Conservation (phyloP, 345 rosid genomes). For the Brassica juncea region DNA sequence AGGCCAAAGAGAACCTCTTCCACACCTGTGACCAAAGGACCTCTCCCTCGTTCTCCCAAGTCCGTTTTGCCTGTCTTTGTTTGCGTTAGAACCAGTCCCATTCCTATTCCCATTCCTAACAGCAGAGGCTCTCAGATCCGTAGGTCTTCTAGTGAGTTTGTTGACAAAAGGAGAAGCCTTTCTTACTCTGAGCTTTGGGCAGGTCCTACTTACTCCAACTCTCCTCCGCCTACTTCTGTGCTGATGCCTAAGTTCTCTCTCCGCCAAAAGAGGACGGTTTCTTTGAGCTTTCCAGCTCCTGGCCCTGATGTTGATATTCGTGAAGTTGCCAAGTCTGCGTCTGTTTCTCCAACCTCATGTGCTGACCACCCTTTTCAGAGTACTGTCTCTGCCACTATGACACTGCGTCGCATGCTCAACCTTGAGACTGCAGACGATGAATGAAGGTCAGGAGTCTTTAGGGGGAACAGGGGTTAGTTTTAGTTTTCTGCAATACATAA, state of each 20-base stretch:
- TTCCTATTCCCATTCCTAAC: slow-evolving; percentile 55
- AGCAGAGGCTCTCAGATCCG: slow-evolving; percentile 29
- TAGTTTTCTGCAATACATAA: slow-evolving; percentile 60
- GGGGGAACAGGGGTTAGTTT: slow-evolving; percentile 43
- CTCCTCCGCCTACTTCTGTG: slow-evolving; percentile 90
- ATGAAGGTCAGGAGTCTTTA: slow-evolving; percentile 47
- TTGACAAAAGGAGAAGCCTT: slow-evolving; percentile 42
- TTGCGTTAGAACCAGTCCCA: slow-evolving; percentile 50
- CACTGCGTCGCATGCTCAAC: slow-evolving; percentile 91
- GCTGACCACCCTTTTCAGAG: slow-evolving; percentile 49
- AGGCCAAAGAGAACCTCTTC: slow-evolving; percentile 49
- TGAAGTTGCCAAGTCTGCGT: slow-evolving; percentile 75
- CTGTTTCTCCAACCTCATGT: slow-evolving; percentile 70
- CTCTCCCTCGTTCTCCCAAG: slow-evolving; percentile 31
- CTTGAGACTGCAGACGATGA: slow-evolving; percentile 61
- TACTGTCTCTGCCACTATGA: slow-evolving; percentile 81
- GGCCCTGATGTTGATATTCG: slow-evolving; percentile 43
- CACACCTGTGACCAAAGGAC: slow-evolving; percentile 39
- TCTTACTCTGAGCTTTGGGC: slow-evolving; percentile 88
- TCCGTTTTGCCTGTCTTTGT: slow-evolving; percentile 23
- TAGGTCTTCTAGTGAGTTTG: slow-evolving; percentile 38
- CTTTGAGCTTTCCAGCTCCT: slow-evolving; percentile 58
- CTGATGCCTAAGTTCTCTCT: slow-evolving; percentile 91
- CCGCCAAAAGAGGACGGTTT: slow-evolving; percentile 56
- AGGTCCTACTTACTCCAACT: slow-evolving; percentile 96